These are phyloP conservation scores for Senna tora DNA, from an alignment of 306 rosid species.

Conservation along the genomic window DNA sequence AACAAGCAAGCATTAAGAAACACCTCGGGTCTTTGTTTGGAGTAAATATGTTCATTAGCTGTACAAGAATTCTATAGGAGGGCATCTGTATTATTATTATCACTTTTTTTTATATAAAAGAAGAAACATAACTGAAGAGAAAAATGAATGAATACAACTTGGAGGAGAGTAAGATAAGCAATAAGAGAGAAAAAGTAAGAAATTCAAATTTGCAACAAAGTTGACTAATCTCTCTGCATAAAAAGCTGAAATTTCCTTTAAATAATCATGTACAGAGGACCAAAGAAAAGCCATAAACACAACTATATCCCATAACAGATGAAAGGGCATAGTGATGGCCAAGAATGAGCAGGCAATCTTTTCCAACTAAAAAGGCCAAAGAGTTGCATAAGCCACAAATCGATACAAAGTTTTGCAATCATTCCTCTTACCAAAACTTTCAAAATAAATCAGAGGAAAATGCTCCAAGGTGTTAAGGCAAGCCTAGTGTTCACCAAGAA, in stretches of 20 bases:
- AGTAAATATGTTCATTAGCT: slow-evolving; percentile 9
- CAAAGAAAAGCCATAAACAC: background rate
- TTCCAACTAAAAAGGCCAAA: background rate
- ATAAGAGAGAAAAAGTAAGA: background rate
- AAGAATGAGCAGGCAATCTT: background rate
- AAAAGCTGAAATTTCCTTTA: background rate
- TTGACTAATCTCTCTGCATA: background rate
- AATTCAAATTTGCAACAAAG: background rate
- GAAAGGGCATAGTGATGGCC: background rate
- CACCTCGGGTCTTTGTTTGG: background rate
- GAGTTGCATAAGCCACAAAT: background rate
- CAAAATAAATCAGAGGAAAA: background rate
- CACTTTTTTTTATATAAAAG: background rate
- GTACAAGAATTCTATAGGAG: background rate
- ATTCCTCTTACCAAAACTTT: background rate
- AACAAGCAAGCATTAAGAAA: slow-evolving; percentile 9
- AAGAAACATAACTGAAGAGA: background rate
- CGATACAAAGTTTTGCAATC: background rate
- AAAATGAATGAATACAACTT: background rate
- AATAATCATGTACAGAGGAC: background rate
- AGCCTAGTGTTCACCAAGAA: background rate
- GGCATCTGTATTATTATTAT: background rate
- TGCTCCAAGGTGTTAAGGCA: background rate
- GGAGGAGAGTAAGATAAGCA: background rate
- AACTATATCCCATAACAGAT: background rate